phyloP scores from a whole-genome alignment of 805 yeast species.

The Schwanniomyces pseudopolymorphus region DNA sequence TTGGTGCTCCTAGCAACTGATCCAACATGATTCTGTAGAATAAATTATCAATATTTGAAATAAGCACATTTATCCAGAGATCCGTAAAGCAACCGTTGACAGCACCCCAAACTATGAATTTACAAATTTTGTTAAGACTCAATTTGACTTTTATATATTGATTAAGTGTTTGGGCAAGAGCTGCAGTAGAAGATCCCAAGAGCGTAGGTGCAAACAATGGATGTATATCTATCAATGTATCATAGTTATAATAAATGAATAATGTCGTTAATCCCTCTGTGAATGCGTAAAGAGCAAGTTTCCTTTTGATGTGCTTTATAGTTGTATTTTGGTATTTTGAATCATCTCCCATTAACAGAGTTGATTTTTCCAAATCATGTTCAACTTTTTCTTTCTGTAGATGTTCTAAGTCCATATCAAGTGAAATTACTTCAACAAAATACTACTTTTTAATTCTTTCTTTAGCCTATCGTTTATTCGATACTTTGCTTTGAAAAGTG shows the following conservation, averaged over 20 bases:
- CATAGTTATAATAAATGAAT: slow-evolving; percentile 30
- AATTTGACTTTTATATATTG: slow-evolving; percentile 34
- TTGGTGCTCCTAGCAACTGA: slow-evolving; percentile 55
- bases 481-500: not conserved
- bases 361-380: slow-evolving; percentile 17
- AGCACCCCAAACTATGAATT: slow-evolving; percentile 60
- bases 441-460: not conserved
- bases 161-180: slow-evolving; percentile 41
- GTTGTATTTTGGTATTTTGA: slow-evolving; percentile 11
- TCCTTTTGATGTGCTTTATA: slow-evolving; percentile 10
- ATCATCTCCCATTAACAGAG: slow-evolving; percentile 7
- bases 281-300: slow-evolving; percentile 21
- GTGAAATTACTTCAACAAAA: not conserved
- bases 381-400: slow-evolving; percentile 1
- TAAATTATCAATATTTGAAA: slow-evolving; percentile 33
- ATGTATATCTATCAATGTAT: slow-evolving; percentile 15
- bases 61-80: slow-evolving; percentile 53
- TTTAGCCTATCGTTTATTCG: not conserved
- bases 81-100: slow-evolving; percentile 56
- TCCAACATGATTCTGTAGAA: slow-evolving; percentile 47
- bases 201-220: slow-evolving; percentile 37
- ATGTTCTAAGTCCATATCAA: slow-evolving; percentile 1
- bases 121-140: slow-evolving; percentile 31
- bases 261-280: slow-evolving; percentile 26
- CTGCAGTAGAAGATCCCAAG: slow-evolving; percentile 40